Percentiles rank a stretch among this genome's conserved stretches.
Evolutionary conservation across 768 basidiomycete genomes (phyloP).

Genomic region (Pleurotus giganteus): DNA sequence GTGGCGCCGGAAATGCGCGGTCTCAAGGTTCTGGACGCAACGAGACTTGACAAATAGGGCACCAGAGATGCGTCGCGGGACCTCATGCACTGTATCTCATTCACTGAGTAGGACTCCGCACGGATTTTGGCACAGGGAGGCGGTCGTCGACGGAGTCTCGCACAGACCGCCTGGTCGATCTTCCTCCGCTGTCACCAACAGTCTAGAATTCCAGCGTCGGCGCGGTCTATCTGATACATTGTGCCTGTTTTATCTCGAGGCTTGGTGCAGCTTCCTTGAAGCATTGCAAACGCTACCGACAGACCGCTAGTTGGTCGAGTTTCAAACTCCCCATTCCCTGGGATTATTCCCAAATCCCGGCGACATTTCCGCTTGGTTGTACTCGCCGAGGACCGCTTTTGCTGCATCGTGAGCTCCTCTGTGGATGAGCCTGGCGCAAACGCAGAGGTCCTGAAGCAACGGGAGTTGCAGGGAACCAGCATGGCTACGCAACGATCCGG

Average conservation of each 20-base stretch:
- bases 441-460: slow-evolving; percentile 8
- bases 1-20: slow-evolving; percentile 48
- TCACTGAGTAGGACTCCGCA: slow-evolving; percentile 44
- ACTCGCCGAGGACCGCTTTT: slow-evolving; percentile 49
- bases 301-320: slow-evolving; percentile 33
- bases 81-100: slow-evolving; percentile 17
- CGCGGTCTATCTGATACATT: background rate
- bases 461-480: slow-evolving; percentile 3
- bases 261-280: background rate
- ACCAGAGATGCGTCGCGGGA: slow-evolving; percentile 57
- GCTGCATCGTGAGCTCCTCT: background rate
- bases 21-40: slow-evolving; percentile 22
- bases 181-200: background rate
- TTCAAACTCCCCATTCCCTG: slow-evolving; percentile 39
- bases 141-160: background rate
- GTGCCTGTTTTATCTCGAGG: background rate
- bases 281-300: background rate
- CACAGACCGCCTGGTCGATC: background rate
- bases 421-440: background rate
- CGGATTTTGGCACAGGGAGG: slow-evolving; percentile 15
- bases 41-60: slow-evolving; percentile 17
- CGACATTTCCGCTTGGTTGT: slow-evolving; percentile 45
- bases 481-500: slow-evolving; percentile 6
- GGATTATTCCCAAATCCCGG: slow-evolving; percentile 45
- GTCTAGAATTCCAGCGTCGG: background rate